These are phyloP conservation scores for Colletotrichum sp. DNA, from an alignment of 2,329 filamentous ascomycete genomes.

Conservation along the genomic window DNA sequence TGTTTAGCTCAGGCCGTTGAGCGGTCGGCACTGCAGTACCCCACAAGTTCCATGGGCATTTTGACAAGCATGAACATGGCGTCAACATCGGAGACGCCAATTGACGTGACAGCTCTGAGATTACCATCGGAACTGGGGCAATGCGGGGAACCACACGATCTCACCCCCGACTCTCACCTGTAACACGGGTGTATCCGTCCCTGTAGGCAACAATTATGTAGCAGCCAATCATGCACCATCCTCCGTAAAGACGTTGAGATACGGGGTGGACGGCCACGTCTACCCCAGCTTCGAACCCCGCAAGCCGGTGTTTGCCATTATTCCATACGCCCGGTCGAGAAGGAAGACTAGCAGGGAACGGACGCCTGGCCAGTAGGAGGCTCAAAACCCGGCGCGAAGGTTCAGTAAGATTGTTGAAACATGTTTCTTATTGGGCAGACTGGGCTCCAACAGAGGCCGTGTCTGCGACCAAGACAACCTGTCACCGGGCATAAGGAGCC, in stretches of 20 bases:
- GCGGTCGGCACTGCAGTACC: not conserved
- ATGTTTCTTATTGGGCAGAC: not conserved
- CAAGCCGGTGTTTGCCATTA: not conserved
- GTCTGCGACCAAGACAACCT: not conserved
- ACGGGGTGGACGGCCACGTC: not conserved
- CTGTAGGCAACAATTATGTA: not conserved
- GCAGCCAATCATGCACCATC: not conserved
- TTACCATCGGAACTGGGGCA: not conserved
- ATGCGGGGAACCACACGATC: not conserved
- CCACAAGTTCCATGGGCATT: not conserved
- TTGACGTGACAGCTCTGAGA: not conserved
- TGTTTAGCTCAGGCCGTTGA: not conserved
- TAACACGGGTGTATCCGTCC: not conserved
- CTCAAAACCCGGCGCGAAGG: not conserved
- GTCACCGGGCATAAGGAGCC: not conserved
- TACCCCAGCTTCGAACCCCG: not conserved
- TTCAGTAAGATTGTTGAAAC: not conserved
- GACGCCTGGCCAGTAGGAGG: not conserved
- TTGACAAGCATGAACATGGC: not conserved
- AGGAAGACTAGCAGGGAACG: not conserved
- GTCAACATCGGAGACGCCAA: not conserved
- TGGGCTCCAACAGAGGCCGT: not conserved
- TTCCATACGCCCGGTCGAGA: not conserved
- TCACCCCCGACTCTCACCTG: not conserved
- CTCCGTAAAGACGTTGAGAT: not conserved